phyloP scores from a whole-genome alignment of 2,329 filamentous ascomycete genomes.

The Paecilomyces fulvus region DNA sequence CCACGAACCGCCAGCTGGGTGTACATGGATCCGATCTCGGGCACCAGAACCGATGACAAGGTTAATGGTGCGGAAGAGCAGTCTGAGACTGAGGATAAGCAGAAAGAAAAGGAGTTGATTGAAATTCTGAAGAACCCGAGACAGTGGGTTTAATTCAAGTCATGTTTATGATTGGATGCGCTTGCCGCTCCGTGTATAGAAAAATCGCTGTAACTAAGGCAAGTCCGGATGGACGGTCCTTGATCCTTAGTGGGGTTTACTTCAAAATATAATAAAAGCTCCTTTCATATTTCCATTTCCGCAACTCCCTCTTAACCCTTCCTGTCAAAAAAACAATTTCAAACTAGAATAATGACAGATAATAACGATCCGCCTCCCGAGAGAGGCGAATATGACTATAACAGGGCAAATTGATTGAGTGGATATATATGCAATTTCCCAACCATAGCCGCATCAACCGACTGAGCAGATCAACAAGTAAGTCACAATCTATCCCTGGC shows the following conservation, averaged over 20 bases:
- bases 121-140: constrained; percentile 57
- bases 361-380: not conserved
- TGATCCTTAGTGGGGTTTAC: too few relatives aligned
- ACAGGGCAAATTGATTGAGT: not conserved
- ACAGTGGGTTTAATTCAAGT: constrained; percentile 47
- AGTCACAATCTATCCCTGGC: not conserved
- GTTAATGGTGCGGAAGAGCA: constrained; percentile 41
- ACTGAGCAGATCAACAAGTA: not conserved
- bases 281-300: too few relatives aligned
- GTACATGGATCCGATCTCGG: constrained; percentile 69
- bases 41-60: constrained; percentile 30
- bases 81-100: constrained; percentile 23
- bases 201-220: not conserved
- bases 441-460: not conserved
- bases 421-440: not conserved
- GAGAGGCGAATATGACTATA: not conserved
- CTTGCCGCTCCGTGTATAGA: not conserved
- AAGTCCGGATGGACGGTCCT: too few relatives aligned
- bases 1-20: constrained; percentile 88
- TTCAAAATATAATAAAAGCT: too few relatives aligned
- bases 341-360: not conserved
- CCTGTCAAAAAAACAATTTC: not conserved
- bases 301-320: not conserved
- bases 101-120: constrained; percentile 65
- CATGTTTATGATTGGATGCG: not conserved